These are phyloP conservation scores for Knoxdaviesia proteae DNA, from an alignment of 2,329 filamentous ascomycete genomes.

Conservation along the genomic window DNA sequence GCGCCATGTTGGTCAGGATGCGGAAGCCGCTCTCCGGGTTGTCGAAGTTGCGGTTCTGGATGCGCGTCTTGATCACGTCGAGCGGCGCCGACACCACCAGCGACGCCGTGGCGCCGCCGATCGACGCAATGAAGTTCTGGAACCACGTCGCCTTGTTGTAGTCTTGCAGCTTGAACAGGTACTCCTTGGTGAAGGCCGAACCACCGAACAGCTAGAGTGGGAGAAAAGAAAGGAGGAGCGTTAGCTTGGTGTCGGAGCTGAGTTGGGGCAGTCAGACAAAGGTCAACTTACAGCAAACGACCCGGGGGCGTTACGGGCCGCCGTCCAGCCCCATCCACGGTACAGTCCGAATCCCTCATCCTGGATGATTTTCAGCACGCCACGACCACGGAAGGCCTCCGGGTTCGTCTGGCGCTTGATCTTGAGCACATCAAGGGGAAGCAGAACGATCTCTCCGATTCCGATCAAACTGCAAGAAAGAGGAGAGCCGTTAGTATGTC, in stretches of 20 bases:
- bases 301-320: slow-evolving; percentile 86
- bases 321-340: slow-evolving; percentile 93
- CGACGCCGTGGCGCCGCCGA: slow-evolving; percentile 87
- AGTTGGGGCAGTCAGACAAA: neutral
- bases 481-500: slow-evolving; percentile 5
- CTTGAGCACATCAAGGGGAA: slow-evolving; percentile 92
- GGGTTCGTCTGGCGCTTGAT: slow-evolving; percentile 99
- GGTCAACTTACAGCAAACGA: slow-evolving; percentile 64
- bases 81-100: slow-evolving; percentile 87
- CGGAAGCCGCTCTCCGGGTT: slow-evolving; percentile 87
- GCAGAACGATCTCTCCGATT: slow-evolving; percentile 87
- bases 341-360: slow-evolving; percentile 95
- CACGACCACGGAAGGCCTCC: slow-evolving; percentile 87
- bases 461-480: slow-evolving; percentile 53
- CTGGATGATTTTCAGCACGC: slow-evolving; percentile 68
- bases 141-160: slow-evolving; percentile 91
- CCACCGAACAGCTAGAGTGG: slow-evolving; percentile 70
- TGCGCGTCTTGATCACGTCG: slow-evolving; percentile 95
- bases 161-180: slow-evolving; percentile 70
- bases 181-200: slow-evolving; percentile 93
- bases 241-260: slow-evolving; percentile 6
- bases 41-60: slow-evolving; percentile 97
- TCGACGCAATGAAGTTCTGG: slow-evolving; percentile 94
- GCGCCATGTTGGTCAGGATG: slow-evolving; percentile 83
- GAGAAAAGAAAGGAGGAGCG: neutral